These are phyloP conservation scores for Acacia melanoxylon DNA, from an alignment of 306 rosid species.

Conservation along the genomic window DNA sequence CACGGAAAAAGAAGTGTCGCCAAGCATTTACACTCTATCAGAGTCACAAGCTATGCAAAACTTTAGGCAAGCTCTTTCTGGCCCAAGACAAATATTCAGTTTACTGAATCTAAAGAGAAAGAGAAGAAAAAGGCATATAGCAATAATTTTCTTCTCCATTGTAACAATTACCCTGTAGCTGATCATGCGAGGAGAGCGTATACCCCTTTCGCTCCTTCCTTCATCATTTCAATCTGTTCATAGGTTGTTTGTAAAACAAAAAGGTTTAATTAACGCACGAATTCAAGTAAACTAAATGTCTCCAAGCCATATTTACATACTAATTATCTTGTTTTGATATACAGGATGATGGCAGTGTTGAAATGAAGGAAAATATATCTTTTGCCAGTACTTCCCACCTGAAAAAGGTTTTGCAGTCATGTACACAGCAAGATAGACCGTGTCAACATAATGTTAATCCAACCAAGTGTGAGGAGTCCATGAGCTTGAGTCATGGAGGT, in stretches of 20 bases:
- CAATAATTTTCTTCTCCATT: not conserved
- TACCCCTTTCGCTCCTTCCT: not conserved
- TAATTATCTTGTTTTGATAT: slow-evolving; percentile 24
- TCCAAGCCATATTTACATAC: slow-evolving; percentile 1
- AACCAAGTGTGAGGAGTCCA: slow-evolving; percentile 23
- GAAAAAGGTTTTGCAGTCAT: slow-evolving; percentile 31
- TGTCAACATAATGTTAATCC: slow-evolving; percentile 29
- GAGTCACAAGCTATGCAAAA: not conserved
- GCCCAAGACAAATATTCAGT: not conserved
- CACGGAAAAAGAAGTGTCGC: not conserved
- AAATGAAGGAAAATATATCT: slow-evolving; percentile 8
- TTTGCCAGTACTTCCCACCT: not conserved
- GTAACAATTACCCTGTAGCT: not conserved
- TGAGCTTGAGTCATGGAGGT: slow-evolving; percentile 29
- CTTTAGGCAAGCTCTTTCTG: not conserved
- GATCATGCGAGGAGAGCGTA: not conserved
- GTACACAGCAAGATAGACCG: slow-evolving; percentile 22
- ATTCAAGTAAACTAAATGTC: not conserved
- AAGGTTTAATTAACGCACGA: not conserved
- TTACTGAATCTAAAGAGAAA: slow-evolving; percentile 1
- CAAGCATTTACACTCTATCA: not conserved
- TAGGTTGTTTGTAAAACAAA: not conserved
- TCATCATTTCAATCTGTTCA: not conserved
- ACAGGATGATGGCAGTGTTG: slow-evolving; percentile 38
- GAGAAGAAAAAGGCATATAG: not conserved